phyloP scores from a whole-genome alignment of 1,284 basidiomycete genomes.

The Exobasidium cylindrosporum region DNA sequence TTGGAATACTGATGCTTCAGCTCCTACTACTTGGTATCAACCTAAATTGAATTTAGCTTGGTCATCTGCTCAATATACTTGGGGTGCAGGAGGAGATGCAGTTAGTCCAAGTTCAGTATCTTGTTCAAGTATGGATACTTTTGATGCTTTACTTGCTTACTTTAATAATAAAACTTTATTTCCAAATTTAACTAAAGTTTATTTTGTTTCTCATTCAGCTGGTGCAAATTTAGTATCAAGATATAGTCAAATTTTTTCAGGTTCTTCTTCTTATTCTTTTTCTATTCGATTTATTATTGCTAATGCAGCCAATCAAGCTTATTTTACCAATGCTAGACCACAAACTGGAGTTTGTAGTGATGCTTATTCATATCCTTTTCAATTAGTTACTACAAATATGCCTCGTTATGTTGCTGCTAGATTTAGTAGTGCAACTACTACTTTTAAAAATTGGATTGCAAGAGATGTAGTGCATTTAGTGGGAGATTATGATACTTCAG shows the following conservation, averaged over 20 bases:
- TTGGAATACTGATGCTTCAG: constrained; percentile 11
- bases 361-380: background rate
- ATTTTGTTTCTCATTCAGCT: constrained; percentile 28
- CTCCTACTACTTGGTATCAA: background rate
- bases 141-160: constrained; percentile 24
- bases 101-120: background rate
- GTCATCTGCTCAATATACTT: background rate
- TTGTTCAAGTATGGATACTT: constrained; percentile 34
- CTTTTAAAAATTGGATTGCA: background rate
- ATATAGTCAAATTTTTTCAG: constrained; percentile 25
- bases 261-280: constrained; percentile 10
- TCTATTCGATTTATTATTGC: constrained; percentile 24
- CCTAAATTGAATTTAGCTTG: background rate
- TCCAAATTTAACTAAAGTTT: constrained; percentile 21
- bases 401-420: background rate
- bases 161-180: constrained; percentile 26
- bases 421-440: background rate
- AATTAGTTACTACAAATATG: background rate
- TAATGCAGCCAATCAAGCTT: constrained; percentile 34
- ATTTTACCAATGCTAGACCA: constrained; percentile 33
- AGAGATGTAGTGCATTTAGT: background rate
- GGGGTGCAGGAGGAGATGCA: background rate
- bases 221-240: constrained; percentile 29
- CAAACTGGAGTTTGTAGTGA: background rate
- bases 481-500: background rate